Conservation (phyloP, 106 monocot genomes). For the Alisma plantagoaquatica region DNA sequence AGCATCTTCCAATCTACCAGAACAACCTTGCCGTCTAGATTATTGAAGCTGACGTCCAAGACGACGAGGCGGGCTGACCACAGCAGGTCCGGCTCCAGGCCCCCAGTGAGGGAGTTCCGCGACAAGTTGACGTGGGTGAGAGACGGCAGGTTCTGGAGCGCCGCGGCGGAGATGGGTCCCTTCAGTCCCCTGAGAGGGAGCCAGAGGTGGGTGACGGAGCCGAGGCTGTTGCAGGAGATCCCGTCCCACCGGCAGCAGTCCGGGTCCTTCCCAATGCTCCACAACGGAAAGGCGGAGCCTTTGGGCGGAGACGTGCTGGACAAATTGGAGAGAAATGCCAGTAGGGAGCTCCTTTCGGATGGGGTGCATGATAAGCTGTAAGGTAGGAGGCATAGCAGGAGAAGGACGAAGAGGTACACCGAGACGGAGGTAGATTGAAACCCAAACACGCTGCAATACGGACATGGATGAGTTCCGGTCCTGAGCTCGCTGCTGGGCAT, state of each 20-base stretch:
- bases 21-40: constrained; percentile 12
- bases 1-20: too few relatives aligned
- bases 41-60: constrained; percentile 39
- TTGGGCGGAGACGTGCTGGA: background rate
- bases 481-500: too few relatives aligned
- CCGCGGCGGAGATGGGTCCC: constrained; percentile 20
- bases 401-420: constrained; percentile 10
- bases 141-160: constrained; percentile 12
- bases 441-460: too few relatives aligned
- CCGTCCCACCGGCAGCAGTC: constrained; percentile 48
- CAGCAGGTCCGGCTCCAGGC: constrained; percentile 9
- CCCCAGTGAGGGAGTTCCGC: constrained; percentile 21
- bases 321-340: constrained; percentile 15
- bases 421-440: too few relatives aligned
- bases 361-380: constrained; percentile 6
- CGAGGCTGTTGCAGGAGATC: constrained; percentile 16
- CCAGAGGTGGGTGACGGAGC: constrained; percentile 15
- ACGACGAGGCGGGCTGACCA: constrained; percentile 10
- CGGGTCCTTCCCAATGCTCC: background rate
- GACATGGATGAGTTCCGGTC: too few relatives aligned
- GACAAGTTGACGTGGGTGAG: constrained; percentile 31
- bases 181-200: constrained; percentile 27
- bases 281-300: constrained; percentile 2
- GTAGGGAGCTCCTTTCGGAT: constrained; percentile 16
- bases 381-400: constrained; percentile 7